These are phyloP conservation scores for Aaosphaeria pasadenensis DNA, from an alignment of 2,329 filamentous ascomycete genomes.

Conservation along the genomic window DNA sequence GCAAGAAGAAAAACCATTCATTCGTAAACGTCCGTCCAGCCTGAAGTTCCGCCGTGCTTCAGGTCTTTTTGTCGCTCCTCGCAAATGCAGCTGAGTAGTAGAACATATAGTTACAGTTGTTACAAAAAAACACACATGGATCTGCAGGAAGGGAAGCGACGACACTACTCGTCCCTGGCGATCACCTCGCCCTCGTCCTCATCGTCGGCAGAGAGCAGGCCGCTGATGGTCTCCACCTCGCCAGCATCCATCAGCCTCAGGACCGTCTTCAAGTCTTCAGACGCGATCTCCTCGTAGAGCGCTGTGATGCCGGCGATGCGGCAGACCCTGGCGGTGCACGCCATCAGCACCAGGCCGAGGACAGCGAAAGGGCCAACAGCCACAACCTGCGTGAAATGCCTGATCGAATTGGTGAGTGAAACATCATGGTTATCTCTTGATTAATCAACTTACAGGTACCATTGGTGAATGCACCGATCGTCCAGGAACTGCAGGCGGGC, in stretches of 20 bases:
- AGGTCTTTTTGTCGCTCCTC: too few species aligned
- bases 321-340: slow-evolving; percentile 40
- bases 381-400: slow-evolving; percentile 45
- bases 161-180: neutral
- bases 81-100: too few species aligned
- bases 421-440: neutral
- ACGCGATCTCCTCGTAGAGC: slow-evolving; percentile 41
- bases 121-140: too few species aligned
- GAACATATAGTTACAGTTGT: too few species aligned
- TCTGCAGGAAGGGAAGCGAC: too few species aligned
- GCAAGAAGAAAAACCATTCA: too few species aligned
- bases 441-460: slow-evolving; percentile 32
- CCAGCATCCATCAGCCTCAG: slow-evolving; percentile 44
- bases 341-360: slow-evolving; percentile 45
- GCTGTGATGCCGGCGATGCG: slow-evolving; percentile 40
- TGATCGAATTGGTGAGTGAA: slow-evolving; percentile 7
- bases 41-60: too few species aligned
- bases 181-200: slow-evolving; percentile 24
- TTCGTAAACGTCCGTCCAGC: too few species aligned
- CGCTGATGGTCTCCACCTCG: slow-evolving; percentile 29
- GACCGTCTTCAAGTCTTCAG: slow-evolving; percentile 41
- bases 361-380: slow-evolving; percentile 46
- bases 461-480: slow-evolving; percentile 31
- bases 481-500: slow-evolving; percentile 38
- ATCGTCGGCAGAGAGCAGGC: slow-evolving; percentile 18